These are phyloP conservation scores for Xerocomellus chrysenteron DNA, from an alignment of 768 basidiomycete genomes.

Conservation along the genomic window DNA sequence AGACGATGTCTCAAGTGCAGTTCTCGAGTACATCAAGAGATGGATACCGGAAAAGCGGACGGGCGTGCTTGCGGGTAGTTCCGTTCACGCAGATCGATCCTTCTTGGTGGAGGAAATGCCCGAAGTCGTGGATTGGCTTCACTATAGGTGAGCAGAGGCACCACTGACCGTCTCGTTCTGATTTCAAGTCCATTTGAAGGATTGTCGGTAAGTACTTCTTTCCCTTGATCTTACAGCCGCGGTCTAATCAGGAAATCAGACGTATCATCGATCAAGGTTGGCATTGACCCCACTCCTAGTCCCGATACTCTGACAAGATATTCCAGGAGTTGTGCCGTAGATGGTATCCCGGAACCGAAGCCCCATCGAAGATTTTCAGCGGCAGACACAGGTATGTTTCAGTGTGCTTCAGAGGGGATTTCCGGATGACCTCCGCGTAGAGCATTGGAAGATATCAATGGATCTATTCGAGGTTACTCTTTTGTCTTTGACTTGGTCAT, in stretches of 20 bases:
- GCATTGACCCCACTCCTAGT: neutral
- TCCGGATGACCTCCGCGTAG: slow-evolving; percentile 36
- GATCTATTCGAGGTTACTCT: slow-evolving; percentile 65
- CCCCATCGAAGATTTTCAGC: slow-evolving; percentile 30
- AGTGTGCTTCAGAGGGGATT: neutral
- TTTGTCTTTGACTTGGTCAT: neutral
- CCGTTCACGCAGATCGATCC: slow-evolving; percentile 76
- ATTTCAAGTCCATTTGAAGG: slow-evolving; percentile 33
- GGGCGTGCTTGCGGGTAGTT: slow-evolving; percentile 82
- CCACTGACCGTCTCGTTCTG: neutral
- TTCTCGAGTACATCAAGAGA: slow-evolving; percentile 77
- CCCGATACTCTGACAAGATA: neutral
- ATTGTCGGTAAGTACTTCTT: slow-evolving; percentile 59
- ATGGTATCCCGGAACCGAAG: slow-evolving; percentile 54
- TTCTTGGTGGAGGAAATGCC: slow-evolving; percentile 83
- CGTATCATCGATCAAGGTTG: slow-evolving; percentile 80
- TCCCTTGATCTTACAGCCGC: neutral
- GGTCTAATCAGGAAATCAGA: slow-evolving; percentile 41
- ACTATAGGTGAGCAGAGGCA: slow-evolving; percentile 59
- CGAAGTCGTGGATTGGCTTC: slow-evolving; percentile 71
- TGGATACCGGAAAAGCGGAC: slow-evolving; percentile 70
- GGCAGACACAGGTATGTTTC: slow-evolving; percentile 56
- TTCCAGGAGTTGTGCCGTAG: slow-evolving; percentile 67
- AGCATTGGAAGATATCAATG: slow-evolving; percentile 78
- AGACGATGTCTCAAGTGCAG: slow-evolving; percentile 55